These are phyloP conservation scores for Pyrenophora graminea DNA, from an alignment of 2,329 filamentous ascomycete species.

Conservation along the genomic window DNA sequence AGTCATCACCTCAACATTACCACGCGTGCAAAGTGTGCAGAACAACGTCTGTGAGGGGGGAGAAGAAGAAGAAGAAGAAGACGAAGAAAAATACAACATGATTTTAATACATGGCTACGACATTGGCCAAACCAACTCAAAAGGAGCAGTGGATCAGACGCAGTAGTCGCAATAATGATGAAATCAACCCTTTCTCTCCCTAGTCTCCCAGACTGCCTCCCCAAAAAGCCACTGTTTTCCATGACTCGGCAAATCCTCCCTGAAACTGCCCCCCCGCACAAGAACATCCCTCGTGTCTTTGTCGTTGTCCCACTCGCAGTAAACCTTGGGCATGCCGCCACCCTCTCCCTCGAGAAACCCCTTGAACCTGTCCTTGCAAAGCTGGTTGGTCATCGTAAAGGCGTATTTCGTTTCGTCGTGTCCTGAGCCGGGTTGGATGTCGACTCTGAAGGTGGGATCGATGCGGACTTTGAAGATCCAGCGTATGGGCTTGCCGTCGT, in stretches of 20 bases:
- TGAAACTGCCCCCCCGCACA: slow-evolving; percentile 1
- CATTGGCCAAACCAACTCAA: background rate
- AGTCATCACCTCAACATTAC: background rate
- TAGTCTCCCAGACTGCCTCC: slow-evolving; percentile 4
- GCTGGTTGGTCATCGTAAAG: background rate
- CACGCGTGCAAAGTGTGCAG: no score
- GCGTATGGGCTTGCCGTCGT: slow-evolving; percentile 2
- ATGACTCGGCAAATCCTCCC: background rate
- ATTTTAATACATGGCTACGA: background rate
- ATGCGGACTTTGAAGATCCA: slow-evolving; percentile 6
- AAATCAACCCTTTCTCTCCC: background rate
- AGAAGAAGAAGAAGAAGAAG: no score
- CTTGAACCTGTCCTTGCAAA: background rate
- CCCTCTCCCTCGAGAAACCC: background rate
- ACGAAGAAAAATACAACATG: background rate
- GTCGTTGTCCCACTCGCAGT: background rate
- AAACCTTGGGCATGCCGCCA: background rate
- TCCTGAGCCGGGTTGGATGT: no score
- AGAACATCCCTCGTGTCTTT: background rate
- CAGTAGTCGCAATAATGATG: background rate
- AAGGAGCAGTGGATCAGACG: background rate
- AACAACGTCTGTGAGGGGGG: no score
- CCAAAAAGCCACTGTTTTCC: no score
- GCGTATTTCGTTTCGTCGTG: background rate
- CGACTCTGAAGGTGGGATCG: background rate